Conservation (phyloP, 768 basidiomycete species). For the Lentinus brumalis region DNA sequence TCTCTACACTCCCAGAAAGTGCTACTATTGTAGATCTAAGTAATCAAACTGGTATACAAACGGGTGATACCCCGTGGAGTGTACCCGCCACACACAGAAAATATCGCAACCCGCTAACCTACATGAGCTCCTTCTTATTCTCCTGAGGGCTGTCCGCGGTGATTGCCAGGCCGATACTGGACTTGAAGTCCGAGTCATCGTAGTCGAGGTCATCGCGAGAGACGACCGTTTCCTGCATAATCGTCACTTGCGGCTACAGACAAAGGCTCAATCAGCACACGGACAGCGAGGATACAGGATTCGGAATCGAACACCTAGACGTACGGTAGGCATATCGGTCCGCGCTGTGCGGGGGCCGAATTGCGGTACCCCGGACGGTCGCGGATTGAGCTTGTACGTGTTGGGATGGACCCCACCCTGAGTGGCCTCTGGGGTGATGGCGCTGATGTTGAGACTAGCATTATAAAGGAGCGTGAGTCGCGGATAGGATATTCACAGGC, state of each 20-base stretch:
- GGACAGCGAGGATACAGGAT: background rate
- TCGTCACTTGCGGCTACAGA: constrained; percentile 2
- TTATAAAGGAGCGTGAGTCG: background rate
- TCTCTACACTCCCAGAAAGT: too few relatives aligned
- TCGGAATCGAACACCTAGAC: too few relatives aligned
- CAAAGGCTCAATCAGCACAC: too few relatives aligned
- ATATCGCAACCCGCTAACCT: background rate
- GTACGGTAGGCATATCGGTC: background rate
- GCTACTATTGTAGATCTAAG: too few relatives aligned
- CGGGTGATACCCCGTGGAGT: too few relatives aligned
- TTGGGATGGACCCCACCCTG: too few relatives aligned
- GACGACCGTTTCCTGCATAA: constrained; percentile 12
- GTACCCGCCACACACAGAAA: too few relatives aligned
- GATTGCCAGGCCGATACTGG: background rate
- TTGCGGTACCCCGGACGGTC: background rate
- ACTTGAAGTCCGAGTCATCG: background rate
- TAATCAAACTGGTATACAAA: too few relatives aligned
- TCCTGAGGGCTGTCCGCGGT: constrained; percentile 2
- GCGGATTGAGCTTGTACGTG: constrained; percentile 3
- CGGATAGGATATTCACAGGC: too few relatives aligned
- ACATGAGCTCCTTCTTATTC: constrained; percentile 8
- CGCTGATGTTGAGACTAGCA: too few relatives aligned
- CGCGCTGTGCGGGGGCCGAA: constrained; percentile 1
- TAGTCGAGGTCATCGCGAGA: constrained; percentile 9
- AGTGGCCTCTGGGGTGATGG: too few relatives aligned